Conservation (phyloP, 139 green algal genomes). For the Chlamydomonas sphaeroides region DNA sequence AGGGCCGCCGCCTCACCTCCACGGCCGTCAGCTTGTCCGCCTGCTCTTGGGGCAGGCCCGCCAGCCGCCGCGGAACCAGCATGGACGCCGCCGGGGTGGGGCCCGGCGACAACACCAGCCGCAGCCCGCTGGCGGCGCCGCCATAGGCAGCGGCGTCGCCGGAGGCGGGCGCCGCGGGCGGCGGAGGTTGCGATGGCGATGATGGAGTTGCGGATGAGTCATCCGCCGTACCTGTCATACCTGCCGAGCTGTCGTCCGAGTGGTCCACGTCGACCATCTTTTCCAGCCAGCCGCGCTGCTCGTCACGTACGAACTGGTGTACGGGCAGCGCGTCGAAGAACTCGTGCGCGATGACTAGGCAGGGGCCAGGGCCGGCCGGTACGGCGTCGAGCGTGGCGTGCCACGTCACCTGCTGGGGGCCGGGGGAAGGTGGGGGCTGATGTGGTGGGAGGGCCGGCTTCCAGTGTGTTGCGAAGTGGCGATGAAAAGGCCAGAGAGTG, state of each 20-base stretch:
- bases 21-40: constrained; percentile 47
- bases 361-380: constrained; percentile 59
- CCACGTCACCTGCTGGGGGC: constrained; percentile 74
- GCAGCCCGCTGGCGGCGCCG: constrained; percentile 53
- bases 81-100: constrained; percentile 68
- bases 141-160: background rate
- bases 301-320: constrained; percentile 89
- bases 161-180: constrained; percentile 8
- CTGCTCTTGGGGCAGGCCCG: constrained; percentile 49
- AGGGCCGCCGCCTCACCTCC: constrained; percentile 60
- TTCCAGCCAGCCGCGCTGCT: constrained; percentile 77
- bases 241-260: background rate
- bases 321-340: constrained; percentile 98
- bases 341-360: constrained; percentile 93
- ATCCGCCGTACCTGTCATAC: background rate
- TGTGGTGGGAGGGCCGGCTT: too few species aligned
- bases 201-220: too few species aligned
- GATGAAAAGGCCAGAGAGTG: too few species aligned
- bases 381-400: constrained; percentile 76
- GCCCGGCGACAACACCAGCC: constrained; percentile 83
- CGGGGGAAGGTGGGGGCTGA: too few species aligned
- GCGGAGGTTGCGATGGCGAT: too few species aligned
- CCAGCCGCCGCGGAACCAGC: constrained; percentile 78
- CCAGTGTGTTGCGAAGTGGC: too few species aligned
- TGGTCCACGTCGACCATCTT: constrained; percentile 80